Conservation (phyloP, 495 filamentous ascomycete genomes). For the Hypoxylon trugodes region DNA sequence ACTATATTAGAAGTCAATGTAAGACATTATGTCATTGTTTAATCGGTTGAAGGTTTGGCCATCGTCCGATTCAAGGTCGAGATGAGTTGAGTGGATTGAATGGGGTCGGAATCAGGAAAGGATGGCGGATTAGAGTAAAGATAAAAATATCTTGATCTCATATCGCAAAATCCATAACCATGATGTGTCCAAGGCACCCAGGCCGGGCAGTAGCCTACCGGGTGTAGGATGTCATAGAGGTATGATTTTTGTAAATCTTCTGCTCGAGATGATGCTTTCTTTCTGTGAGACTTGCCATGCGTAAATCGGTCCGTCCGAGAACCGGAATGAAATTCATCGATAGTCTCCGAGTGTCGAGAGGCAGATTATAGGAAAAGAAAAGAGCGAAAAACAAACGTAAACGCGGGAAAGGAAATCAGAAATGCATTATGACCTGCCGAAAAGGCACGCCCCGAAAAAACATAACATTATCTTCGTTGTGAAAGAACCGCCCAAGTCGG, state of each 20-base stretch:
- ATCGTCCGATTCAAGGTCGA: constrained; percentile 34
- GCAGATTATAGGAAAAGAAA: constrained; percentile 48
- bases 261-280: constrained; percentile 63
- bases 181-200: constrained; percentile 67
- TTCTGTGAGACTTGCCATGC: constrained; percentile 45
- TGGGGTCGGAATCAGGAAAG: constrained; percentile 27
- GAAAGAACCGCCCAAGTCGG: constrained; percentile 24
- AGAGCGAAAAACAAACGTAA: constrained; percentile 36
- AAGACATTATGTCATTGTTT: constrained; percentile 30
- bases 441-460: constrained; percentile 27
- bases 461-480: constrained; percentile 10
- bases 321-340: constrained; percentile 42
- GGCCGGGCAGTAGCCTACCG: constrained; percentile 59
- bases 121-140: constrained; percentile 28
- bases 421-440: constrained; percentile 27
- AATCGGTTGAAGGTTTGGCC: constrained; percentile 33
- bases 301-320: constrained; percentile 42
- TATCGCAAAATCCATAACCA: constrained; percentile 67
- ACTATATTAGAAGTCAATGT: constrained; percentile 44
- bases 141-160: constrained; percentile 40
- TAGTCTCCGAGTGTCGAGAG: constrained; percentile 41
- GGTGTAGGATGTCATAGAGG: constrained; percentile 64
- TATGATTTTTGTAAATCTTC: constrained; percentile 62
- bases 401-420: background rate
- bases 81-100: constrained; percentile 18